A percentile compares a stretch with the other conserved stretches of the same genome.
Evolutionary conservation across 2,329 filamentous ascomycete species (phyloP).

Genomic region (Boeremia lycopersici): DNA sequence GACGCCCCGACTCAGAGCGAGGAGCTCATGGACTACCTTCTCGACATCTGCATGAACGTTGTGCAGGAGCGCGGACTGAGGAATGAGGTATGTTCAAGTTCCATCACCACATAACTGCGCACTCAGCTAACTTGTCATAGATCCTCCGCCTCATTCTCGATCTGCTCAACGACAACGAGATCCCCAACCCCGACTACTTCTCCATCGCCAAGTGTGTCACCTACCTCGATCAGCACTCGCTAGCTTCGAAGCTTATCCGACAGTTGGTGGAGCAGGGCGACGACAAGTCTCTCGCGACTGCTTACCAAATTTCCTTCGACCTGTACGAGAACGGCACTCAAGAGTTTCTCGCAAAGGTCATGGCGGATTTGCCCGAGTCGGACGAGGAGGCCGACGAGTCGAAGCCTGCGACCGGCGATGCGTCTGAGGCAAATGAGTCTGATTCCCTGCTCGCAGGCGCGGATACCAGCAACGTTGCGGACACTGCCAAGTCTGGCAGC

Average conservation of each 20-base stretch:
- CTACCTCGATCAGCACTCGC: constrained; percentile 88
- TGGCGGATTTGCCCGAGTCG: constrained; percentile 70
- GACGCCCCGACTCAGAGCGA: constrained; percentile 69
- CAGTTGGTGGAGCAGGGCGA: constrained; percentile 82
- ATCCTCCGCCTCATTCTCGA: constrained; percentile 93
- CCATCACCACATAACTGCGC: neutral
- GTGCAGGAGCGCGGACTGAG: constrained; percentile 91
- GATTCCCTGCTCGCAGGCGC: constrained; percentile 64
- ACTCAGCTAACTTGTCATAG: constrained; percentile 48
- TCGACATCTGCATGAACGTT: constrained; percentile 96
- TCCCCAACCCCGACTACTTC: constrained; percentile 93
- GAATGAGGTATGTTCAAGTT: constrained; percentile 59
- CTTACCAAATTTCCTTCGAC: constrained; percentile 98
- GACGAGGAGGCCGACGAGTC: constrained; percentile 58
- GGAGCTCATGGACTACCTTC: constrained; percentile 94
- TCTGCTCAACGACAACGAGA: constrained; percentile 90
- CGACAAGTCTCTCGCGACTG: constrained; percentile 77
- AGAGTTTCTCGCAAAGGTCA: constrained; percentile 90
- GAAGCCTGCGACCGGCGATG: constrained; percentile 47
- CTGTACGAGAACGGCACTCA: constrained; percentile 98
- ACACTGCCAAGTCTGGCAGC: constrained; percentile 48
- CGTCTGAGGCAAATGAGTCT: constrained; percentile 61
- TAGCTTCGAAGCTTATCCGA: constrained; percentile 84
- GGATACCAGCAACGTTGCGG: constrained; percentile 60
- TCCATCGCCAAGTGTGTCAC: constrained; percentile 98